These are phyloP conservation scores for Diplodia mutila DNA, from an alignment of 2,329 filamentous ascomycete genomes.

Conservation along the genomic window DNA sequence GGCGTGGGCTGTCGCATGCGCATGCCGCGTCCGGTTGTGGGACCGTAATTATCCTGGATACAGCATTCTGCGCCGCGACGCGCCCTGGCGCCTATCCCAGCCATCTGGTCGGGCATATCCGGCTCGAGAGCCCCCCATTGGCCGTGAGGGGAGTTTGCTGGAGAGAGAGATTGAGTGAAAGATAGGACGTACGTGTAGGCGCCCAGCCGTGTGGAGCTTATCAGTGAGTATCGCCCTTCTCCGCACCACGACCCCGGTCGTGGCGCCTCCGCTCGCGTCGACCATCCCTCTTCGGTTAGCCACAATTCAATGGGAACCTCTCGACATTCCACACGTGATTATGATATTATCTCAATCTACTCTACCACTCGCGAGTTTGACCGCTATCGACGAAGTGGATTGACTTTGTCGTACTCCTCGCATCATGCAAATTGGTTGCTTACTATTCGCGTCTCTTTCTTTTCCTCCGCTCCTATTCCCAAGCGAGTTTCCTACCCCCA, in stretches of 20 bases:
- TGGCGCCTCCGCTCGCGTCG: constrained; percentile 6
- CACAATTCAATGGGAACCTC: not conserved
- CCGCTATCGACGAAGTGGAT: not conserved
- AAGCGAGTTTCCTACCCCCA: not conserved
- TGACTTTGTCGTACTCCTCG: not conserved
- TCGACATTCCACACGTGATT: not conserved
- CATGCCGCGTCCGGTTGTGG: not conserved
- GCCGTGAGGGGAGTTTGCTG: not conserved
- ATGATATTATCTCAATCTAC: not conserved
- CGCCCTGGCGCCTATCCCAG: not conserved
- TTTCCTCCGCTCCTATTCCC: not conserved
- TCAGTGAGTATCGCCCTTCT: not conserved
- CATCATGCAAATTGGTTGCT: not conserved
- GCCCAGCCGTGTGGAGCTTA: not conserved
- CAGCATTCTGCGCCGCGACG: not conserved
- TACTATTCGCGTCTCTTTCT: not conserved
- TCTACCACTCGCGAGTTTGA: not conserved
- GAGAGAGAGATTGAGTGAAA: not conserved
- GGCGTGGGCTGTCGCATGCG: constrained; percentile 2
- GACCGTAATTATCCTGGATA: not conserved
- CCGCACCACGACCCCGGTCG: not conserved
- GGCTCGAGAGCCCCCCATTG: not conserved
- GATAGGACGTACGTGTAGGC: not conserved
- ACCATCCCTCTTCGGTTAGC: not conserved
- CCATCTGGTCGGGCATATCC: not conserved